Conservation (phyloP, 768 basidiomycete genomes). For the Auricularia heimuer region DNA sequence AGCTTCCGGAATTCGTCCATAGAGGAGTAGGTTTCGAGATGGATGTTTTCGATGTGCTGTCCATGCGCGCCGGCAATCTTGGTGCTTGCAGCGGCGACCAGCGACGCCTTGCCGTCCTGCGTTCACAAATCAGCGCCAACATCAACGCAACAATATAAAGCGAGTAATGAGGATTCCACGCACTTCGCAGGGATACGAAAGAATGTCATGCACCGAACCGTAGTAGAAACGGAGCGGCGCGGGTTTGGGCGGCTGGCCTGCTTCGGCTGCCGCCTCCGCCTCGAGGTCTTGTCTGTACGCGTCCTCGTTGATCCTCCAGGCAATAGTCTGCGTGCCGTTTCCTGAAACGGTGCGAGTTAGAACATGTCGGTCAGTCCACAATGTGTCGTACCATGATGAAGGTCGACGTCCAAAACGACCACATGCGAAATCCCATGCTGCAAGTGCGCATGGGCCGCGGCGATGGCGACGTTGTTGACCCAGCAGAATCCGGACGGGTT, state of each 20-base stretch:
- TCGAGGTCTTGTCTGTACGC: slow-evolving; percentile 62
- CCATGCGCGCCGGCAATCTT: slow-evolving; percentile 72
- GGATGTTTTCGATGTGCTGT: slow-evolving; percentile 81
- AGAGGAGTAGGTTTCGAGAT: slow-evolving; percentile 62
- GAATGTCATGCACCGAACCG: slow-evolving; percentile 87
- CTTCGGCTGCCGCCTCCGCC: slow-evolving; percentile 27
- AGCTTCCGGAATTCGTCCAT: slow-evolving; percentile 71
- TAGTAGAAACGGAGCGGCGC: slow-evolving; percentile 64
- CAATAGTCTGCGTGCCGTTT: slow-evolving; percentile 89
- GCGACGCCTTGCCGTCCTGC: slow-evolving; percentile 68
- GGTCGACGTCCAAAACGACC: slow-evolving; percentile 85
- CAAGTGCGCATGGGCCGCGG: slow-evolving; percentile 83
- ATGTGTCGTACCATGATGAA: slow-evolving; percentile 62
- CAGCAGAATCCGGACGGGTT: slow-evolving; percentile 91
- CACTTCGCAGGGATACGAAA: slow-evolving; percentile 89
- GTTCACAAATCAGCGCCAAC: slow-evolving; percentile 3
- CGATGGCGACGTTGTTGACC: slow-evolving; percentile 86
- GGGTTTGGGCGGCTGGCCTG: slow-evolving; percentile 26
- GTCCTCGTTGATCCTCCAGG: slow-evolving; percentile 87
- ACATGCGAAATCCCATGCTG: slow-evolving; percentile 67
- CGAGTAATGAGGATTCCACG: no score
- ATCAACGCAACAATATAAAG: no score
- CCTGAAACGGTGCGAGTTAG: slow-evolving; percentile 33
- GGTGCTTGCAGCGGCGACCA: slow-evolving; percentile 82
- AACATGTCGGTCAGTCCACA: neutral